These are phyloP conservation scores for Herpetospermum pedunculosum DNA, from an alignment of 306 rosid species.

Conservation along the genomic window DNA sequence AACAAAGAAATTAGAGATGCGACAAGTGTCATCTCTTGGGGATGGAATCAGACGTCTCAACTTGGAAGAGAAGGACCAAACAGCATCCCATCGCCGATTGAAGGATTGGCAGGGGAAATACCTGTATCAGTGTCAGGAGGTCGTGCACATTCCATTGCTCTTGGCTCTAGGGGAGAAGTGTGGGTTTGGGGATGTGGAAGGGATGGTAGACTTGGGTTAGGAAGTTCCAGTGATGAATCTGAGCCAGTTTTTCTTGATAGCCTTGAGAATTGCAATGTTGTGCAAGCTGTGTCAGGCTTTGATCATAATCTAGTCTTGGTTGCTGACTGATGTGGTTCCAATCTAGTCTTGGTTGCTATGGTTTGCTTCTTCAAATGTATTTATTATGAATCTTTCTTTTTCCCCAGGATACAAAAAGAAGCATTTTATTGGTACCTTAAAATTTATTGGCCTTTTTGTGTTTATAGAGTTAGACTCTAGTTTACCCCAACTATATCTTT, in stretches of 20 bases:
- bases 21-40: slow-evolving; percentile 60
- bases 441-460: neutral
- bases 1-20: slow-evolving; percentile 22
- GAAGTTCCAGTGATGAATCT: slow-evolving; percentile 54
- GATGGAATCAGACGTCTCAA: slow-evolving; percentile 77
- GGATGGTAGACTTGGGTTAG: slow-evolving; percentile 79
- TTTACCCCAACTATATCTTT: neutral
- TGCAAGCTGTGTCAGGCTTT: slow-evolving; percentile 76
- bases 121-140: slow-evolving; percentile 63
- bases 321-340: slow-evolving; percentile 36
- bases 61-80: slow-evolving; percentile 69
- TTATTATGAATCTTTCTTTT: neutral
- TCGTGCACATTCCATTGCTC: slow-evolving; percentile 75
- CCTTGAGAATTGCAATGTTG: slow-evolving; percentile 52
- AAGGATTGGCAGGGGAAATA: slow-evolving; percentile 46
- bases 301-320: slow-evolving; percentile 74
- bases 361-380: neutral
- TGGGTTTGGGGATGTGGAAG: slow-evolving; percentile 92
- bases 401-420: neutral
- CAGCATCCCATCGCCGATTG: slow-evolving; percentile 35
- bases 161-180: slow-evolving; percentile 53
- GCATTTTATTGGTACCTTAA: neutral
- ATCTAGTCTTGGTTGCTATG: slow-evolving; percentile 44
- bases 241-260: slow-evolving; percentile 54
- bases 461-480: neutral